Evolutionary conservation across 441 rosid species (phyloP).

Genomic region (Mallotus japonicus): DNA sequence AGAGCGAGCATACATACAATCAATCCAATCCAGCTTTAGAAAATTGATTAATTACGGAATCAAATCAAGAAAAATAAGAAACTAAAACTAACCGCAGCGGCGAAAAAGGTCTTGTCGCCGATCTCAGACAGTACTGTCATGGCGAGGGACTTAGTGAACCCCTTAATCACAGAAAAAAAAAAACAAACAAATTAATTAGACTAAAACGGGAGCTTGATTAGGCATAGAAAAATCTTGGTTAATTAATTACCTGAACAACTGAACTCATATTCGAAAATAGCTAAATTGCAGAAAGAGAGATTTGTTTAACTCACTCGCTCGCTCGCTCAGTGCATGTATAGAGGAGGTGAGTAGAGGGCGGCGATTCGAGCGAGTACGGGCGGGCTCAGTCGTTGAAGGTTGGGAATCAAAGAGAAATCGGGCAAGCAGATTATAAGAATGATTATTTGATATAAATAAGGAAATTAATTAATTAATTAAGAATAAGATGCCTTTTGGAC

Average conservation of each 20-base stretch:
- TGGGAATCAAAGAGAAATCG: too few relatives aligned
- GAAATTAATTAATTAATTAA: too few relatives aligned
- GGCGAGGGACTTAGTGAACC: conserved; percentile 85
- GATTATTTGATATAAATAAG: too few relatives aligned
- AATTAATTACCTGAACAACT: conserved; percentile 51
- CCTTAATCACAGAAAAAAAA: conserved; percentile 33
- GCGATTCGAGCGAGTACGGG: too few relatives aligned
- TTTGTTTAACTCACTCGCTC: too few relatives aligned
- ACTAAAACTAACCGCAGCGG: conserved; percentile 69
- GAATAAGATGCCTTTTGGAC: too few relatives aligned
- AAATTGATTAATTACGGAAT: background rate
- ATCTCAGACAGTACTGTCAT: conserved; percentile 91
- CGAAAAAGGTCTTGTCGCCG: conserved; percentile 93
- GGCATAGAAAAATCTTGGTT: too few relatives aligned
- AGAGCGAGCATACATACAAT: background rate
- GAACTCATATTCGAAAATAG: conserved; percentile 42
- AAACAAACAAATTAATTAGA: background rate
- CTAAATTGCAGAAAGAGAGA: too few relatives aligned
- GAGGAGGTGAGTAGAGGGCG: too few relatives aligned
- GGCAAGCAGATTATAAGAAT: too few relatives aligned
- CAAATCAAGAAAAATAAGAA: background rate
- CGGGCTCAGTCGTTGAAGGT: too few relatives aligned
- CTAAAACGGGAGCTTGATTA: background rate
- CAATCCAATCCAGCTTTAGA: background rate
- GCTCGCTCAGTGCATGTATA: too few relatives aligned